phyloP scores from a whole-genome alignment of 2,329 filamentous ascomycete genomes.

The Verticillium klebahnii region DNA sequence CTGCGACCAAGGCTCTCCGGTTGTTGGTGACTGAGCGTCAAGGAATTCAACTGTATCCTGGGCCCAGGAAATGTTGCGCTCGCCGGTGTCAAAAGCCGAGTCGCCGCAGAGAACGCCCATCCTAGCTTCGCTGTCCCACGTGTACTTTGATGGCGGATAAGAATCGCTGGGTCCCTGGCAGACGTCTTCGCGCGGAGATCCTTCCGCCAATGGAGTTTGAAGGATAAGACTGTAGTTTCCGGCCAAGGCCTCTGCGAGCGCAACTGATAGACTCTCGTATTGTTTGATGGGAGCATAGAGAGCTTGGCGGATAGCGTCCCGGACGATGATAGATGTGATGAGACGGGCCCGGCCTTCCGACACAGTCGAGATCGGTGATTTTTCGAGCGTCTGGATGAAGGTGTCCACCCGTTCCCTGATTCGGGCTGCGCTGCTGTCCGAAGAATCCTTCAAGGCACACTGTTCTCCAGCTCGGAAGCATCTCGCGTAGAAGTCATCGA shows the following conservation, averaged over 20 bases:
- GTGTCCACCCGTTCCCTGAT: slow-evolving; percentile 26
- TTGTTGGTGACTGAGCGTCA: slow-evolving; percentile 19
- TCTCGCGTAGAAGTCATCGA: slow-evolving; percentile 26
- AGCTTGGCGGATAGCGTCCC: slow-evolving; percentile 16
- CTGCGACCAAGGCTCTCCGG: slow-evolving; percentile 27
- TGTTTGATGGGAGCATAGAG: slow-evolving; percentile 25
- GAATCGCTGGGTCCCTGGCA: slow-evolving; percentile 4
- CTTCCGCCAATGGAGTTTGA: background rate
- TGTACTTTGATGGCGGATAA: background rate
- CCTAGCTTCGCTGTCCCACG: slow-evolving; percentile 14
- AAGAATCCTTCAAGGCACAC: slow-evolving; percentile 22
- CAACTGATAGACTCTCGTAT: slow-evolving; percentile 10
- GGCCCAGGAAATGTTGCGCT: slow-evolving; percentile 19
- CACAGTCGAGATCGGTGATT: slow-evolving; percentile 18
- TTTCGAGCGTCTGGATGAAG: slow-evolving; percentile 23
- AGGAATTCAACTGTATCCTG: slow-evolving; percentile 22
- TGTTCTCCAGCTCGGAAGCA: slow-evolving; percentile 25
- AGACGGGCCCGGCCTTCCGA: slow-evolving; percentile 15
- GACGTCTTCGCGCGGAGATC: slow-evolving; percentile 2
- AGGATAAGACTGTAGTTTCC: slow-evolving; percentile 20
- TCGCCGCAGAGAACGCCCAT: slow-evolving; percentile 29
- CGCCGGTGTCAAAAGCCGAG: slow-evolving; percentile 18
- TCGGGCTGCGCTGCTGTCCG: slow-evolving; percentile 21
- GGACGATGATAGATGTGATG: slow-evolving; percentile 27
- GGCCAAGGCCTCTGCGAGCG: slow-evolving; percentile 17